Evolutionary conservation across 2,329 filamentous ascomycete species (phyloP), one percentile per base, ranked within the genome.

Genomic region (Arthrobotrys conoides): DNA sequence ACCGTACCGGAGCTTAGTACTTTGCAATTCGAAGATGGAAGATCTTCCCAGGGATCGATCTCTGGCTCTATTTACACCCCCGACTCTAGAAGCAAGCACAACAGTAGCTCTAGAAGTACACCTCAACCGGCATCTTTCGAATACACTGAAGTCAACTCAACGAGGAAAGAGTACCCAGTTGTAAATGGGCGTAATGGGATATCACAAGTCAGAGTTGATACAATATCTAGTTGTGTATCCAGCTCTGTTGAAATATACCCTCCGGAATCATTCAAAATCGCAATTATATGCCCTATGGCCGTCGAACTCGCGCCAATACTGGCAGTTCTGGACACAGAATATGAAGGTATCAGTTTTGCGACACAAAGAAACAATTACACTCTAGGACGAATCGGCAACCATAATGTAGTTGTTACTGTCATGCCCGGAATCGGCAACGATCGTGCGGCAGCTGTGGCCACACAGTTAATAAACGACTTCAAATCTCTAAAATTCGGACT

Each of bases 401-500:
- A 68, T 22, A 75, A 75, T 33, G 63, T 75, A 3, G 64, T 75
- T 12, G 33, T 75, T 2, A 61, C 53, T 6, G 63, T 61, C 9
- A 67, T 75, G 63, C 64, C 63, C 9, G 71, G 57, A 30, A 68
- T 55, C 18, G 71, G 71, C 4, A 75, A 63, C 33, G 61, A 67
- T 33, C 27, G 53, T 5, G 71, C 71, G 3, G 63, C 71, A 1
- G 41, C 63, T 1, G 71, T 75, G 1, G 71, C 53, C 5, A 75
- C 63, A 12, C 63, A 63, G 16, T 9, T 75, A 22, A 55, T 49
- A 46, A 75, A 67, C 12, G 63, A 67, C 22, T 75, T 75, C 22
- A 67, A 41, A n/a, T 48, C 53, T 14, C 10, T 75, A 9, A 20
- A 64, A 0, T 79, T 82, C 9, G 76, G 57, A 2, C 49, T 83